These are phyloP conservation scores for Schizosaccharomyces osmophilus DNA, from an alignment of 805 yeast species.

Conservation along the genomic window DNA sequence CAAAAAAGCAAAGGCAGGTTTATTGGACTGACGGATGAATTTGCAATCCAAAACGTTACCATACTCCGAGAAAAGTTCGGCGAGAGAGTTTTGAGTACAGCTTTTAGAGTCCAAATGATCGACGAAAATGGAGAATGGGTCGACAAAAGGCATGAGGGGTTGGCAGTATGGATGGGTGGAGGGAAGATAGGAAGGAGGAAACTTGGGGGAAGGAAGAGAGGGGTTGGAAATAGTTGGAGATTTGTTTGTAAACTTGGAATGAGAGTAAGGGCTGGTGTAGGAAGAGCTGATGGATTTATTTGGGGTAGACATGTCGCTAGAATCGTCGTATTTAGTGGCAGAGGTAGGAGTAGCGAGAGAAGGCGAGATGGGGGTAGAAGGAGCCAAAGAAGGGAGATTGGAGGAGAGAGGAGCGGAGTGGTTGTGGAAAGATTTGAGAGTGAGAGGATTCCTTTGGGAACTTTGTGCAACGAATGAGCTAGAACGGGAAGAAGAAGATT, in stretches of 20 bases:
- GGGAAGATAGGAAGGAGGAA: neutral
- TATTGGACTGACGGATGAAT: neutral
- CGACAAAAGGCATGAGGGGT: constrained; percentile 21
- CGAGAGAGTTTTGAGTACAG: constrained; percentile 29
- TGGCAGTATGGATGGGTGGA: neutral
- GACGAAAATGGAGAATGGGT: constrained; percentile 43
- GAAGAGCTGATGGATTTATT: too few species aligned
- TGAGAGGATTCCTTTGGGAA: neutral
- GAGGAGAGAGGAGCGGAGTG: too few species aligned
- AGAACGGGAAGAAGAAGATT: neutral
- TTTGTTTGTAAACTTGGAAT: neutral
- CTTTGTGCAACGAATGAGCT: neutral
- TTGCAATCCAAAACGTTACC: constrained; percentile 28
- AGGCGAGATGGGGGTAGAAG: too few species aligned
- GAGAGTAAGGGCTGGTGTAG: neutral
- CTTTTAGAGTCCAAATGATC: constrained; percentile 34
- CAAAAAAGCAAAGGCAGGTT: constrained; percentile 45
- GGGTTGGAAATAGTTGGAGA: neutral
- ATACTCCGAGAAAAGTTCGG: constrained; percentile 34
- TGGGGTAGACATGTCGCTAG: too few species aligned
- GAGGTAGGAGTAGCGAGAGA: too few species aligned
- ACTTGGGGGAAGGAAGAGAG: neutral
- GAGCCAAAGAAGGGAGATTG: too few species aligned
- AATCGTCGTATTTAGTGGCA: too few species aligned
- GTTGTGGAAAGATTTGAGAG: too few species aligned